Evolutionary conservation across 495 filamentous ascomycete species (phyloP).

Genomic region (Hypoxylon subgilvum): DNA sequence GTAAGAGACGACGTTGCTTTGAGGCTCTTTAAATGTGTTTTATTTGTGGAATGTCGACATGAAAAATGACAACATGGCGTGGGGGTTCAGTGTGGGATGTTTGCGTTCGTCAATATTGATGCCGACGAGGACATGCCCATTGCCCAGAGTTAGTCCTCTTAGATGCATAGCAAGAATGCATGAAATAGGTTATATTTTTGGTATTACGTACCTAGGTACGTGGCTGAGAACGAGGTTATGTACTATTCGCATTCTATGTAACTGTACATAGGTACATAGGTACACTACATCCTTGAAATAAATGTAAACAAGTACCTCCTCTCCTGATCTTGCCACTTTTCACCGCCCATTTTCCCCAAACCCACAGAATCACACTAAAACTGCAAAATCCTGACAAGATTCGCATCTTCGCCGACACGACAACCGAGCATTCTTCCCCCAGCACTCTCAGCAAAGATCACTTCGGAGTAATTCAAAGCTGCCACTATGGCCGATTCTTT

Average conservation of each 20-base stretch:
- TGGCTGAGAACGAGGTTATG: too few species aligned
- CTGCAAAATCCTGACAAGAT: slow-evolving; percentile 36
- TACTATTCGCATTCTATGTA: too few species aligned
- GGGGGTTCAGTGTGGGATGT: slow-evolving; percentile 41
- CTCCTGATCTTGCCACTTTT: neutral
- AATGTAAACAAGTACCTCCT: neutral
- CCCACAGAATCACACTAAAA: slow-evolving; percentile 43
- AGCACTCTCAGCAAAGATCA: neutral
- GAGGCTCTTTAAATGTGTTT: slow-evolving; percentile 44
- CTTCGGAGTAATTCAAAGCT: neutral
- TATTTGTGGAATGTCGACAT: slow-evolving; percentile 45
- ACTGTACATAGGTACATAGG: neutral
- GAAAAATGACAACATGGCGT: slow-evolving; percentile 46
- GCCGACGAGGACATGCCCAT: too few species aligned
- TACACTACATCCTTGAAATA: too few species aligned
- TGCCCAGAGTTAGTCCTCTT: too few species aligned
- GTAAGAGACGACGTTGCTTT: slow-evolving; percentile 42
- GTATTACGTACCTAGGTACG: neutral
- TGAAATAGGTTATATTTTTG: neutral
- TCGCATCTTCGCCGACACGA: slow-evolving; percentile 12
- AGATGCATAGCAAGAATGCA: too few species aligned
- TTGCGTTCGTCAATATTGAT: slow-evolving; percentile 15
- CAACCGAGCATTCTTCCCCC: neutral
- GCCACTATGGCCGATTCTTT: slow-evolving; percentile 51
- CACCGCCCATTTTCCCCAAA: slow-evolving; percentile 29